These are phyloP conservation scores for Alternaria viburni DNA, from an alignment of 2,329 filamentous ascomycete species.

Conservation along the genomic window DNA sequence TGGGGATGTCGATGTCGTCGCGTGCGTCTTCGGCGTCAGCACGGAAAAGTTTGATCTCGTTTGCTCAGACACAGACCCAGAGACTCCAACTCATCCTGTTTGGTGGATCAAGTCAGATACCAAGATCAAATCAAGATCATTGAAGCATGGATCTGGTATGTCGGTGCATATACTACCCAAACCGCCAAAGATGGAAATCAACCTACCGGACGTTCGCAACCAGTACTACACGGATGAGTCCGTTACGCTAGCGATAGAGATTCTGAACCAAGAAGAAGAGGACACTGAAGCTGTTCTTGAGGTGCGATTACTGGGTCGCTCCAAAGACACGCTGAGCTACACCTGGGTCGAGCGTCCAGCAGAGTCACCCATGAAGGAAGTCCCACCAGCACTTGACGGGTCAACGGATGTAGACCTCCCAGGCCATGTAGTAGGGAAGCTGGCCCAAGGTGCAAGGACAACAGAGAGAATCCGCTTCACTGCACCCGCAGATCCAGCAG, in stretches of 20 bases:
- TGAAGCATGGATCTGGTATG: conserved; percentile 49
- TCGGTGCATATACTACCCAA: conserved; percentile 79
- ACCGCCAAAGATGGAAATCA: conserved; percentile 88
- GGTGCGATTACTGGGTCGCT: conserved; percentile 67
- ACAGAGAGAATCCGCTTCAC: conserved; percentile 48
- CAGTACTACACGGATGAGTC: conserved; percentile 88
- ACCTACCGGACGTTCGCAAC: conserved; percentile 64
- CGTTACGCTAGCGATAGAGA: conserved; percentile 70
- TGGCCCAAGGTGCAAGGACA: conserved; percentile 38
- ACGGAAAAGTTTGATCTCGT: conserved; percentile 71
- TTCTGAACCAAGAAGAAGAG: conserved; percentile 84
- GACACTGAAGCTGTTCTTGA: conserved; percentile 75
- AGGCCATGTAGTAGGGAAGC: conserved; percentile 46
- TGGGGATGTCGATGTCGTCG: conserved; percentile 73
- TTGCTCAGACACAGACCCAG: conserved; percentile 63
- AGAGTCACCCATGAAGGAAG: conserved; percentile 40
- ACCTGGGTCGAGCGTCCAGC: conserved; percentile 54
- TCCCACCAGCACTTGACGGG: conserved; percentile 29
- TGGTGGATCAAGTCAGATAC: conserved; percentile 45
- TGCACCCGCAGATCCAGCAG: conserved; percentile 53
- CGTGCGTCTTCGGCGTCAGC: conserved; percentile 68
- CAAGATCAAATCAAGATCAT: conserved; percentile 34
- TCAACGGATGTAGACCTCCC: conserved; percentile 41
- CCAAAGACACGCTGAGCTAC: conserved; percentile 54
- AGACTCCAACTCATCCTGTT: conserved; percentile 25